Percentiles rank a stretch among this genome's conserved stretches.
Conservation (phyloP, 352 stramenopile genomes). For the Globisporangium apiculatum region DNA sequence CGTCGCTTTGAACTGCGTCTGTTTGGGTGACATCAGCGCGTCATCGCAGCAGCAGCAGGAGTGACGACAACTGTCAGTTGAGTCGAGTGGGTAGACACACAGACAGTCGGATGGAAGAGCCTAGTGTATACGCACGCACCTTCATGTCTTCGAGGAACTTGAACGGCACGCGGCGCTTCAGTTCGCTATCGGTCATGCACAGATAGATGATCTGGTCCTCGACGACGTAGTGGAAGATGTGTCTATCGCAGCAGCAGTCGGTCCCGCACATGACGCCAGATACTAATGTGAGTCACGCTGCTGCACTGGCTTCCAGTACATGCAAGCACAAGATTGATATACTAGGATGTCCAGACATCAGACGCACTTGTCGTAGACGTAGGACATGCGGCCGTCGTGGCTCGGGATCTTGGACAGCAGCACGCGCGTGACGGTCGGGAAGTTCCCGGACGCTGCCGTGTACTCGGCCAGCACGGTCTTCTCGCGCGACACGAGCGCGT, state of each 20-base stretch:
- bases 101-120: too few relatives aligned
- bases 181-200: conserved; percentile 95
- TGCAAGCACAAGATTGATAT: neutral
- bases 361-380: conserved; percentile 95
- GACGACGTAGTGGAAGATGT: conserved; percentile 96
- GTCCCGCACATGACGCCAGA: too few relatives aligned
- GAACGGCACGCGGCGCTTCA: conserved; percentile 95
- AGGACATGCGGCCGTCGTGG: conserved; percentile 94
- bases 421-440: conserved; percentile 96
- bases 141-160: conserved; percentile 98
- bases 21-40: neutral
- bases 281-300: neutral
- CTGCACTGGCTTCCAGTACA: too few relatives aligned
- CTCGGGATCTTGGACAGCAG: conserved; percentile 95
- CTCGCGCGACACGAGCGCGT: conserved; percentile 94
- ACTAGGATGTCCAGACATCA: neutral
- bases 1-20: conserved; percentile 72
- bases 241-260: conserved; percentile 16
- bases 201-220: conserved; percentile 95
- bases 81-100: too few relatives aligned
- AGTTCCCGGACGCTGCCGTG: conserved; percentile 95
- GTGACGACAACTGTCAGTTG: too few relatives aligned
- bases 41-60: too few relatives aligned
- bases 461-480: conserved; percentile 98
- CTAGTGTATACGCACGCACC: conserved; percentile 10